A percentile compares a stretch with the other conserved stretches of the same genome.
phyloP scores from a whole-genome alignment of 2,329 filamentous ascomycete genomes.

The Pseudogymnoascus sp. region DNA sequence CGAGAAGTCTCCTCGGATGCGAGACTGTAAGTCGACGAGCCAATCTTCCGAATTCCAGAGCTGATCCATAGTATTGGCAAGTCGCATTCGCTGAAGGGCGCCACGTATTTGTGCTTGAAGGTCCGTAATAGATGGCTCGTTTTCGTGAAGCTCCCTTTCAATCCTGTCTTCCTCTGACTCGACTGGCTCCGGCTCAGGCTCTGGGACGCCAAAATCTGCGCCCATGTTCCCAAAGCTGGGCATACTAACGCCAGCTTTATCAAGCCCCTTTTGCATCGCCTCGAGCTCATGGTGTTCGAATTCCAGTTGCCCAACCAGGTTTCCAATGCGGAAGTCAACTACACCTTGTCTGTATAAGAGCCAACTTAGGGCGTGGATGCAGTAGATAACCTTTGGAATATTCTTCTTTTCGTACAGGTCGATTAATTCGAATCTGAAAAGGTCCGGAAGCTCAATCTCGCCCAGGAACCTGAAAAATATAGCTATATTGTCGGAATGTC shows the following conservation, averaged over 20 bases:
- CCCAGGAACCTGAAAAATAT: conserved; percentile 92
- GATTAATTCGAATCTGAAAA: conserved; percentile 94
- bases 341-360: conserved; percentile 92
- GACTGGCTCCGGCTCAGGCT: conserved; percentile 58
- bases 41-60: conserved; percentile 80
- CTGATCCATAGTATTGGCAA: conserved; percentile 76
- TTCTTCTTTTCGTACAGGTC: conserved; percentile 99
- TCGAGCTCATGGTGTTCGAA: conserved; percentile 98
- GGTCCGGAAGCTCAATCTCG: conserved; percentile 83
- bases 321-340: conserved; percentile 91
- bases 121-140: conserved; percentile 63
- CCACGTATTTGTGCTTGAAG: conserved; percentile 83
- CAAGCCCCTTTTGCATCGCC: conserved; percentile 91
- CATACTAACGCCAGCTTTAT: conserved; percentile 92
- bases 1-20: conserved; percentile 79
- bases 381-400: conserved; percentile 98
- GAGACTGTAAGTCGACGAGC: conserved; percentile 74
- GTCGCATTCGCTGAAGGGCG: conserved; percentile 64
- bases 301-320: conserved; percentile 89
- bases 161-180: conserved; percentile 89
- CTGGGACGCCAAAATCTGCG: conserved; percentile 80
- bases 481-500: conserved; percentile 96
- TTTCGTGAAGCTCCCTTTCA: conserved; percentile 70
- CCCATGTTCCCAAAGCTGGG: conserved; percentile 97
- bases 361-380: conserved; percentile 95